Conservation (phyloP, 495 filamentous ascomycete species). For the Penicillium nucicola region DNA sequence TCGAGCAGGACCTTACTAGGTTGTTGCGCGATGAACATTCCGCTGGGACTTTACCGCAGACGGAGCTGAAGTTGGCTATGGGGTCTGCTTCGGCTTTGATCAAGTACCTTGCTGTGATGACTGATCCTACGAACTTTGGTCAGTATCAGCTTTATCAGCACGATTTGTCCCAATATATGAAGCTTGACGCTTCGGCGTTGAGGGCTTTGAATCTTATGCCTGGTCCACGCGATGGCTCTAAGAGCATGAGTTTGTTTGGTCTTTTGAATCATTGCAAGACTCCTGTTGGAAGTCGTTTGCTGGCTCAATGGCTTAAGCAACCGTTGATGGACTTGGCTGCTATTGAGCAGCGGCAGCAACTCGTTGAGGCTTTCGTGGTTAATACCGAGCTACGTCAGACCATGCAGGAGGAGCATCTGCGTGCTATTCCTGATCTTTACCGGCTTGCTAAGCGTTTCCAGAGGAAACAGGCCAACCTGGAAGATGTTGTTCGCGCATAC, state of each 20-base stretch:
- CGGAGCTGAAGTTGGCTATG: slow-evolving; percentile 96
- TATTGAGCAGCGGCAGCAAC: slow-evolving; percentile 87
- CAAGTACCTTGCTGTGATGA: slow-evolving; percentile 89
- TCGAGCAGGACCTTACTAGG: slow-evolving; percentile 90
- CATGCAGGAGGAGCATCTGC: slow-evolving; percentile 96
- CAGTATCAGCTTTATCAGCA: slow-evolving; percentile 98
- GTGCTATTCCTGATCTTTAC: slow-evolving; percentile 92
- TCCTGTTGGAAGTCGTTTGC: slow-evolving; percentile 80
- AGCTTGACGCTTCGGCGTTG: slow-evolving; percentile 90
- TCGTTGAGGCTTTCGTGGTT: slow-evolving; percentile 92
- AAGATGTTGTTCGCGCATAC: slow-evolving; percentile 94
- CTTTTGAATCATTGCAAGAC: slow-evolving; percentile 98
- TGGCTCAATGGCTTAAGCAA: slow-evolving; percentile 98
- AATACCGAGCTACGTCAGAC: slow-evolving; percentile 94
- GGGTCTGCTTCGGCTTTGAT: slow-evolving; percentile 90
- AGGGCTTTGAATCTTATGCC: slow-evolving; percentile 97
- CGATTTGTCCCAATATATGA: slow-evolving; percentile 97
- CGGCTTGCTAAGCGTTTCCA: slow-evolving; percentile 93
- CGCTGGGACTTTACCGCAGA: slow-evolving; percentile 74
- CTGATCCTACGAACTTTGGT: slow-evolving; percentile 90
- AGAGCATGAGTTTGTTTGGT: slow-evolving; percentile 96
- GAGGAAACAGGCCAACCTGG: slow-evolving; percentile 80
- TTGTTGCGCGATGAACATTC: slow-evolving; percentile 82
- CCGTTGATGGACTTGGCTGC: slow-evolving; percentile 88
- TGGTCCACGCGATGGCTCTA: slow-evolving; percentile 86